Conservation (phyloP, 2,329 filamentous ascomycete species). For the Cyphellophora attinorum region DNA sequence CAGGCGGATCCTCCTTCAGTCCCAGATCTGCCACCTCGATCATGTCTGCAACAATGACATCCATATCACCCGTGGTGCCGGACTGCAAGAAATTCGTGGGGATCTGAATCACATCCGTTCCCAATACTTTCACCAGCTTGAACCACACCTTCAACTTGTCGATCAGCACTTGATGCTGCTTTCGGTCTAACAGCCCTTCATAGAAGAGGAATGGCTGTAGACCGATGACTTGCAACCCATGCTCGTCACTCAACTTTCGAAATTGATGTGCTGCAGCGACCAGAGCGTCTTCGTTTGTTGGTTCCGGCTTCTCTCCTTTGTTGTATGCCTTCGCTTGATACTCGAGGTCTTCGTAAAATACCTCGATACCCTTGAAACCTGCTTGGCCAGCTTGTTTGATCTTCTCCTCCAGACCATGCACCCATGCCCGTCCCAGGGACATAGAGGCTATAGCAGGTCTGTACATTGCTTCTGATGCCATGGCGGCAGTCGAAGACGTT, state of each 20-base stretch:
- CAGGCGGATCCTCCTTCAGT: slow-evolving; percentile 41
- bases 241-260: slow-evolving; percentile 30
- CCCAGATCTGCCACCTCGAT: slow-evolving; percentile 51
- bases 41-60: slow-evolving; percentile 35
- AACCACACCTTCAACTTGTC: slow-evolving; percentile 62
- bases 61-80: slow-evolving; percentile 36
- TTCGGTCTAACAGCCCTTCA: slow-evolving; percentile 59
- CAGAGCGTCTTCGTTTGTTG: too few species aligned
- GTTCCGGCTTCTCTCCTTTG: slow-evolving; percentile 17
- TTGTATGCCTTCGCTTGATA: slow-evolving; percentile 39
- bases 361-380: slow-evolving; percentile 62
- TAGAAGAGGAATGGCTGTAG: slow-evolving; percentile 70
- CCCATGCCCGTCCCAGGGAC: slow-evolving; percentile 64
- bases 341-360: slow-evolving; percentile 68
- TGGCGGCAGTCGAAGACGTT: neutral
- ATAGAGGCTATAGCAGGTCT: slow-evolving; percentile 61
- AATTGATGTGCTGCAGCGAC: slow-evolving; percentile 51
- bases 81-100: slow-evolving; percentile 55
- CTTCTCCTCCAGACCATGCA: slow-evolving; percentile 58
- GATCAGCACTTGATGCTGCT: slow-evolving; percentile 47
- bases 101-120: slow-evolving; percentile 63
- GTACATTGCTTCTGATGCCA: slow-evolving; percentile 1
- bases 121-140: slow-evolving; percentile 50
- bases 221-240: slow-evolving; percentile 8
- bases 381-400: slow-evolving; percentile 56